Evolutionary conservation across 495 filamentous ascomycete genomes (phyloP).

Genomic region (Aspergillus conjunctus): DNA sequence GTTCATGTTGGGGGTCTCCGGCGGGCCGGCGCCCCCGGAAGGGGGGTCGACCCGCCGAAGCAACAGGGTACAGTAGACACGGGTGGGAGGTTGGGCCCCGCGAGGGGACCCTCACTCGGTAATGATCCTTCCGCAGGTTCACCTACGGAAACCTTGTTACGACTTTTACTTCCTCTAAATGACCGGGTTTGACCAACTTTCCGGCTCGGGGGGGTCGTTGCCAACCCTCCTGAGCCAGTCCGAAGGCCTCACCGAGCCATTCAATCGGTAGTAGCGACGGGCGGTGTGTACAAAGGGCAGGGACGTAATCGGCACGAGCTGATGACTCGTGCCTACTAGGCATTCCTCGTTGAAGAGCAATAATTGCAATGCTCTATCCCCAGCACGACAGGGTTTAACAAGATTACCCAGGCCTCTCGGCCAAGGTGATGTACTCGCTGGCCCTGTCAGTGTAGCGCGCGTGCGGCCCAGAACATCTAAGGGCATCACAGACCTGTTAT

Average conservation of each 20-base stretch:
- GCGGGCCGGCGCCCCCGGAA: background rate
- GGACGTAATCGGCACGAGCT: slow-evolving; percentile 8
- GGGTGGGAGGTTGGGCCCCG: slow-evolving; percentile 34
- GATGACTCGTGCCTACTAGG: slow-evolving; percentile 8
- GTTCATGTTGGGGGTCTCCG: slow-evolving; percentile 5
- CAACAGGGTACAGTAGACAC: slow-evolving; percentile 12
- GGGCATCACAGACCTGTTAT: slow-evolving; percentile 8
- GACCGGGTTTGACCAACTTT: slow-evolving; percentile 74
- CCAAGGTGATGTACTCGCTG: slow-evolving; percentile 8
- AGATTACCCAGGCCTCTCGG: slow-evolving; percentile 8
- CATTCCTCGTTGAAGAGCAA: slow-evolving; percentile 8
- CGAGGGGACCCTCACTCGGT: slow-evolving; percentile 41
- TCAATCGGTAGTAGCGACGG: slow-evolving; percentile 77
- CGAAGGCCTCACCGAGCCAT: slow-evolving; percentile 73
- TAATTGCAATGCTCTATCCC: slow-evolving; percentile 9
- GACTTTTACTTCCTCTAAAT: slow-evolving; percentile 77
- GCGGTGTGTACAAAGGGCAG: slow-evolving; percentile 56
- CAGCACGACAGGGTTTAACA: slow-evolving; percentile 8
- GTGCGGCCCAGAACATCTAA: slow-evolving; percentile 8
- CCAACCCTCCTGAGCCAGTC: slow-evolving; percentile 66
- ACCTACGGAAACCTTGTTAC: slow-evolving; percentile 77
- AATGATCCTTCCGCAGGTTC: slow-evolving; percentile 73
- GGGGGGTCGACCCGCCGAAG: slow-evolving; percentile 10
- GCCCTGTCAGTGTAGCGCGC: slow-evolving; percentile 8
- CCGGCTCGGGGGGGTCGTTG: slow-evolving; percentile 64